Evolutionary conservation across 2,329 filamentous ascomycete genomes (phyloP).

Genomic region (Microascus cirrosus): DNA sequence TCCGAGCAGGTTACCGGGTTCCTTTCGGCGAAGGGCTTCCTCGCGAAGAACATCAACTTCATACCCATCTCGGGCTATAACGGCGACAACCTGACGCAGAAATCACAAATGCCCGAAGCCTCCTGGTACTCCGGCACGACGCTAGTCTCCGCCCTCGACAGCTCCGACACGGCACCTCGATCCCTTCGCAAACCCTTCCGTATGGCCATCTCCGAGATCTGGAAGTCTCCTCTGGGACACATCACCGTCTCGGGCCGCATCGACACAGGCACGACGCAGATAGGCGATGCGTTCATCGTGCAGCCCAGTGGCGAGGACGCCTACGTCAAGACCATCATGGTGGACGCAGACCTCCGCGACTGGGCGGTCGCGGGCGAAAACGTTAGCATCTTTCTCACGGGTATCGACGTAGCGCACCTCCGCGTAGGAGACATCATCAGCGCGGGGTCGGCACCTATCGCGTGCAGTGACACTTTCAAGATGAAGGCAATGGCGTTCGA

Average conservation of each 20-base stretch:
- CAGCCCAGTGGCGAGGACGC: slow-evolving; percentile 76
- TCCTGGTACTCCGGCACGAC: slow-evolving; percentile 76
- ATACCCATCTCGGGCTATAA: slow-evolving; percentile 82
- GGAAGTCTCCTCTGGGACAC: slow-evolving; percentile 66
- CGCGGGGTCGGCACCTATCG: slow-evolving; percentile 53
- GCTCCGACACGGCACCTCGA: slow-evolving; percentile 57
- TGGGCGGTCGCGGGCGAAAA: slow-evolving; percentile 94
- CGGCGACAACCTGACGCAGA: slow-evolving; percentile 71
- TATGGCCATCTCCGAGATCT: slow-evolving; percentile 80
- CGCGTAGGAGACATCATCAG: slow-evolving; percentile 82
- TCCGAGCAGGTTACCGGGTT: slow-evolving; percentile 74
- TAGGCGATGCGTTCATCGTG: slow-evolving; percentile 68
- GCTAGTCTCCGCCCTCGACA: slow-evolving; percentile 74
- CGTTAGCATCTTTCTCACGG: slow-evolving; percentile 67
- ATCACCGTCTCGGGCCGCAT: slow-evolving; percentile 79
- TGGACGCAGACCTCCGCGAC: slow-evolving; percentile 61
- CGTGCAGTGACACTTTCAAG: slow-evolving; percentile 61
- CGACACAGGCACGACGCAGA: slow-evolving; percentile 72
- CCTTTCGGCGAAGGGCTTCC: slow-evolving; percentile 71
- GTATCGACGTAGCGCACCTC: slow-evolving; percentile 77
- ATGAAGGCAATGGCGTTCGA: slow-evolving; percentile 85
- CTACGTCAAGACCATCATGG: slow-evolving; percentile 69
- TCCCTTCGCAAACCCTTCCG: slow-evolving; percentile 70
- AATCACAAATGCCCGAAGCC: slow-evolving; percentile 41
- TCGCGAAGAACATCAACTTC: slow-evolving; percentile 69